Percentiles rank a stretch among this genome's conserved stretches.
Conservation (phyloP, 352 stramenopile genomes). For the Phytopythium delawarense region DNA sequence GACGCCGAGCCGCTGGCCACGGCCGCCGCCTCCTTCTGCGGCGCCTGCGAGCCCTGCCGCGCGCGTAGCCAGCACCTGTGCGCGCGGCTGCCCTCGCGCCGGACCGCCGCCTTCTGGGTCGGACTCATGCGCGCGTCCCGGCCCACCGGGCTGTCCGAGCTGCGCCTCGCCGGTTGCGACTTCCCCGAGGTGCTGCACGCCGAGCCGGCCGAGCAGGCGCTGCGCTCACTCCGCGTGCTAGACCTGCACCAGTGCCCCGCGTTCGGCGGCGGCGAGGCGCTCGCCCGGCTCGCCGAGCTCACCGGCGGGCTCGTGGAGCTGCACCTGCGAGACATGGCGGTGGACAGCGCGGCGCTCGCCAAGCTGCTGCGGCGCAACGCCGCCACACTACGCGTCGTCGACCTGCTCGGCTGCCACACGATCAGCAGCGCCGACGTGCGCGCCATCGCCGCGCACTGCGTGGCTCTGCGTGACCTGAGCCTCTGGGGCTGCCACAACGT, state of each 20-base stretch:
- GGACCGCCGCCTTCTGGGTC: conserved; percentile 38
- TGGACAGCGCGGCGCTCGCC: conserved; percentile 50
- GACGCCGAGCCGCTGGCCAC: conserved; percentile 36
- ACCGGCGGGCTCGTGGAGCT: conserved; percentile 50
- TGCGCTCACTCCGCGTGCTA: conserved; percentile 45
- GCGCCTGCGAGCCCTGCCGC: conserved; percentile 40
- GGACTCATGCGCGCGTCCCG: conserved; percentile 36
- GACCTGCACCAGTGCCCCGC: conserved; percentile 53
- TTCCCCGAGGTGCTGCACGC: conserved; percentile 35
- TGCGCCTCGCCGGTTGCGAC: conserved; percentile 52
- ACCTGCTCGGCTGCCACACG: conserved; percentile 77
- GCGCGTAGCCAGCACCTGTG: conserved; percentile 59
- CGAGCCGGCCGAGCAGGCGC: conserved; percentile 15
- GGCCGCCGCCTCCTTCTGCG: conserved; percentile 56
- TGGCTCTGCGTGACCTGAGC: conserved; percentile 50
- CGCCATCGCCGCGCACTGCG: conserved; percentile 29
- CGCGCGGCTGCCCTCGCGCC: conserved; percentile 1
- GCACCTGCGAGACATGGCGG: conserved; percentile 61
- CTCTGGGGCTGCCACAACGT: conserved; percentile 79
- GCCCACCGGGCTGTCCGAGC: conserved; percentile 32
- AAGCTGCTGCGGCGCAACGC: conserved; percentile 44
- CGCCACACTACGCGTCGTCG: conserved; percentile 48
- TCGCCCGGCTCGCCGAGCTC: conserved; percentile 17
- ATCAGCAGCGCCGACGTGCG: conserved; percentile 49
- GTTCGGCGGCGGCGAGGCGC: conserved; percentile 34